Evolutionary conservation across 2,329 filamentous ascomycete species (phyloP).

Genomic region (Phialophora expanda): DNA sequence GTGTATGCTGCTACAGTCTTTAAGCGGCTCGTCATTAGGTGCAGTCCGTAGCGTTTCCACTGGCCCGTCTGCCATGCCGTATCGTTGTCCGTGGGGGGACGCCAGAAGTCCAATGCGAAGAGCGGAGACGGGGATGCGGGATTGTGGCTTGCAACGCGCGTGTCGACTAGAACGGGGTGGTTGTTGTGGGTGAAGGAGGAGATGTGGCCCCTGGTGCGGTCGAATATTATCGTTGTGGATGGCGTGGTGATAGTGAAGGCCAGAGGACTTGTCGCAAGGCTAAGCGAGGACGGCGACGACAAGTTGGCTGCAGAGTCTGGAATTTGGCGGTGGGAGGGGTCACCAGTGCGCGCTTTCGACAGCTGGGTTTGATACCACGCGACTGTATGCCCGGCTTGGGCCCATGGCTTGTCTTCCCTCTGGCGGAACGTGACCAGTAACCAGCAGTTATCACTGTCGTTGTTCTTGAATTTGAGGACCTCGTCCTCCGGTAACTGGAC

Average conservation of each 20-base stretch:
- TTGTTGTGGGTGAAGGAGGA: constrained; percentile 17
- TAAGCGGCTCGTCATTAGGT: constrained; percentile 36
- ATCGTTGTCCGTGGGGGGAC: constrained; percentile 45
- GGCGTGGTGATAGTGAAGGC: constrained; percentile 21
- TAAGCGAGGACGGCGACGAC: constrained; percentile 46
- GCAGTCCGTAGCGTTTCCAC: constrained; percentile 41
- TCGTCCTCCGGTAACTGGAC: constrained; percentile 29
- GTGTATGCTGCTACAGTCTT: constrained; percentile 8
- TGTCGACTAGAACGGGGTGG: constrained; percentile 13
- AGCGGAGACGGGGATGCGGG: constrained; percentile 12
- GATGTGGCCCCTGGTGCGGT: constrained; percentile 26
- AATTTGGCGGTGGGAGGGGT: background rate
- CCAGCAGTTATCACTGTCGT: constrained; percentile 19
- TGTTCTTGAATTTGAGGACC: constrained; percentile 7
- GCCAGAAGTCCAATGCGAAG: constrained; percentile 42
- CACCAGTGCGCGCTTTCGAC: background rate
- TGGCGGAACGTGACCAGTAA: constrained; percentile 30
- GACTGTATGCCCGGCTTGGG: constrained; percentile 34
- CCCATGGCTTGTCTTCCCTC: constrained; percentile 29
- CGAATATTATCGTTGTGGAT: constrained; percentile 21
- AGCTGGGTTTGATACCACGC: constrained; percentile 30
- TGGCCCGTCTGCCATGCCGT: constrained; percentile 39
- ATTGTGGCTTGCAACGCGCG: constrained; percentile 6
- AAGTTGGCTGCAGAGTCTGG: background rate
- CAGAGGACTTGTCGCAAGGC: constrained; percentile 38